Percentiles rank a stretch among this genome's conserved stretches.
Conservation (phyloP, 257 asterid species). For the Leonotis leonurus region DNA sequence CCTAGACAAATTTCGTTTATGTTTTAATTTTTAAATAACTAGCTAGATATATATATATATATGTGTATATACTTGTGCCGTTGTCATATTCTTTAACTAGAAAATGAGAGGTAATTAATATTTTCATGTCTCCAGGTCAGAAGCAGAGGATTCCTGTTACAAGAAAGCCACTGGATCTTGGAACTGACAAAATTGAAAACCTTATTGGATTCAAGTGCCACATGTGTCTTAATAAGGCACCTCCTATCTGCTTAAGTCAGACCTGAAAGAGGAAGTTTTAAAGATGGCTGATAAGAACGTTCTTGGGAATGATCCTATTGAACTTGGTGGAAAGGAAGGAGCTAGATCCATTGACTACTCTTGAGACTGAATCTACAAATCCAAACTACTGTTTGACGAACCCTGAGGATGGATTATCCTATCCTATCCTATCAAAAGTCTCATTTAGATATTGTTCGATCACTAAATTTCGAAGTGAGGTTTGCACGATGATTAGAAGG, state of each 20-base stretch:
- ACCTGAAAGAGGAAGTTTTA: conserved; percentile 23
- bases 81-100: no score
- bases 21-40: no score
- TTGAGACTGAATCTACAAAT: conserved; percentile 22
- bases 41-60: no score
- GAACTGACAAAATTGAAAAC: conserved; percentile 43
- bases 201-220: conserved; percentile 86
- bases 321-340: conserved; percentile 17
- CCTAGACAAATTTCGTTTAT: no score
- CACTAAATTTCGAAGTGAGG: no score
- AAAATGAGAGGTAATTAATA: no score
- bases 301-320: conserved; percentile 20
- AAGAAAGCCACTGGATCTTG: conserved; percentile 64
- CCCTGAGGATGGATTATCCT: conserved; percentile 18
- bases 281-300: conserved; percentile 21
- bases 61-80: no score
- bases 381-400: conserved; percentile 19
- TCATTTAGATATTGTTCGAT: conserved; percentile 23
- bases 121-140: no score
- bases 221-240: conserved; percentile 44
- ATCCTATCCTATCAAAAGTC: conserved; percentile 19
- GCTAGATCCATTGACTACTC: conserved; percentile 17
- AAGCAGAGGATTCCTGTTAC: conserved; percentile 51
- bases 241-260: conserved; percentile 56
- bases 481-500: no score